phyloP scores from a whole-genome alignment of 768 basidiomycete genomes.

The Kwoniella mangroviensis region DNA sequence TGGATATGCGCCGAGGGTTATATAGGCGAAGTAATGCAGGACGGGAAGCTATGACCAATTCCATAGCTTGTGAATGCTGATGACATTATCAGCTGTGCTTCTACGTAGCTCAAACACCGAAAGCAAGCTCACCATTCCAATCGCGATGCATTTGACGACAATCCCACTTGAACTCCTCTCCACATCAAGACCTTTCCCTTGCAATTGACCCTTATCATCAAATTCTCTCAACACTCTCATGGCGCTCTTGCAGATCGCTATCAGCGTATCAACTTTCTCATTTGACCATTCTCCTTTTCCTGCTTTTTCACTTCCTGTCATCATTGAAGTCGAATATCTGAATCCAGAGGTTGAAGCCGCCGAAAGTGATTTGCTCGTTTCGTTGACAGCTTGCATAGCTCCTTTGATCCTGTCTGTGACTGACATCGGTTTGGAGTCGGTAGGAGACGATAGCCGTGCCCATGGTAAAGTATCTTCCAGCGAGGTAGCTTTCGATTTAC shows the following conservation, averaged over 20 bases:
- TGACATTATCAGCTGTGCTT: conserved; percentile 3
- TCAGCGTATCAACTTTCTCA: conserved; percentile 19
- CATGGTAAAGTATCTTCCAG: conserved; percentile 9
- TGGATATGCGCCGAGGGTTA: conserved; percentile 2
- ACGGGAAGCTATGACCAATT: conserved; percentile 22
- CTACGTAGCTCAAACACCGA: not conserved
- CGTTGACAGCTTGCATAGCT: conserved; percentile 35
- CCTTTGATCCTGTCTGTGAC: conserved; percentile 22
- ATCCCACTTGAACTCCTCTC: conserved; percentile 37
- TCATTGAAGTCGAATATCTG: conserved; percentile 2
- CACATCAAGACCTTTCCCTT: conserved; percentile 34
- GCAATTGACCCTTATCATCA: conserved; percentile 26
- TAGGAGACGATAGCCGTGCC: conserved; percentile 1
- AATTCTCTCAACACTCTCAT: conserved; percentile 35
- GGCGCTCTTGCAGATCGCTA: conserved; percentile 21
- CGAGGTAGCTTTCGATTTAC: conserved; percentile 9
- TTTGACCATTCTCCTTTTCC: conserved; percentile 31
- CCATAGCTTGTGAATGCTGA: conserved; percentile 37
- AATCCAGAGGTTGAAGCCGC: conserved; percentile 32
- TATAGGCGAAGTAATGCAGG: conserved; percentile 26
- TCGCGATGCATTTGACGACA: conserved; percentile 24
- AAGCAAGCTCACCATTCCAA: conserved; percentile 42
- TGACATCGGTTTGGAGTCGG: conserved; percentile 2
- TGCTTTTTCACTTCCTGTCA: not conserved
- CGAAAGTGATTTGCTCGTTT: conserved; percentile 13